A percentile compares a stretch with the other conserved stretches of the same genome.
phyloP scores from a whole-genome alignment of 768 basidiomycete species.

The Lepiota venenata region DNA sequence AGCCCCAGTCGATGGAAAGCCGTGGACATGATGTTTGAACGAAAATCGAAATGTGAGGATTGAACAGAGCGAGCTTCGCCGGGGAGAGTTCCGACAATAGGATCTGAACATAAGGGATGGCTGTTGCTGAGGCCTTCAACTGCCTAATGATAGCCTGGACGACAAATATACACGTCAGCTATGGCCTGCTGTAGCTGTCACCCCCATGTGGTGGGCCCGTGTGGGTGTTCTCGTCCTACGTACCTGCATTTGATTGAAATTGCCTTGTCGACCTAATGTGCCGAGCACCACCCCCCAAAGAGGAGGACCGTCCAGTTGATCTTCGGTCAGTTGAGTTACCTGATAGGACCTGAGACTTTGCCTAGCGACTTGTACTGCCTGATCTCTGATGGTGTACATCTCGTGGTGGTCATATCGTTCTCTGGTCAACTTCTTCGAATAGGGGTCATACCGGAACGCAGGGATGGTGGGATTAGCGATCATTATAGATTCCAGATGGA shows the following conservation, averaged over 20 bases:
- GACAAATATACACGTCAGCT: background rate
- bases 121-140: slow-evolving; percentile 46
- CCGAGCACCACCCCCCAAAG: slow-evolving; percentile 93
- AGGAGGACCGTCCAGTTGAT: slow-evolving; percentile 16
- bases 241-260: slow-evolving; percentile 82
- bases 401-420: slow-evolving; percentile 88
- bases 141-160: slow-evolving; percentile 71
- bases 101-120: slow-evolving; percentile 83
- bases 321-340: slow-evolving; percentile 11
- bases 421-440: slow-evolving; percentile 93
- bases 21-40: slow-evolving; percentile 97
- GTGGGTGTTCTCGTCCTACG: background rate
- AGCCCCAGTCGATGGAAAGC: slow-evolving; percentile 98
- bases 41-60: slow-evolving; percentile 80
- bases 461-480: slow-evolving; percentile 96
- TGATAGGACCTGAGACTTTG: slow-evolving; percentile 47
- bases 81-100: slow-evolving; percentile 97
- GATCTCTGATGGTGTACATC: slow-evolving; percentile 74
- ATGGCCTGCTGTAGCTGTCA: background rate
- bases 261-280: slow-evolving; percentile 93
- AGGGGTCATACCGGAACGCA: slow-evolving; percentile 97
- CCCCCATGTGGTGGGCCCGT: no score
- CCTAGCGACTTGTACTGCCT: slow-evolving; percentile 74
- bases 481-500: slow-evolving; percentile 99
- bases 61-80: slow-evolving; percentile 84